These are phyloP conservation scores for Acanthamoeba triangularis DNA, from an alignment of 208 protist genomes.

Conservation along the genomic window DNA sequence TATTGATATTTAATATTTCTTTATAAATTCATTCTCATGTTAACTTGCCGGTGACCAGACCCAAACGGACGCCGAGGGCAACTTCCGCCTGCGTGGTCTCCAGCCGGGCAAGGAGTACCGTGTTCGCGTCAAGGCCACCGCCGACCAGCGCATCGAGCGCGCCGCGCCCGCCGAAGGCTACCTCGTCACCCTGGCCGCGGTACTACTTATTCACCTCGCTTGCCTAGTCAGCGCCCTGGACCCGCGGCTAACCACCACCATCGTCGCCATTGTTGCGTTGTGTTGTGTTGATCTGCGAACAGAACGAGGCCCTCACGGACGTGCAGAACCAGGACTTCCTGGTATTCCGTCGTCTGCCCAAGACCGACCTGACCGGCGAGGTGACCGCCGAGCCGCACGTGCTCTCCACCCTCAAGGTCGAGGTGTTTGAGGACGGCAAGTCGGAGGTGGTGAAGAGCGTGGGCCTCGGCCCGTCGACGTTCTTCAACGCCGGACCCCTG, in stretches of 20 bases:
- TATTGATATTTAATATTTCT: no score
- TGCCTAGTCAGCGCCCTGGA: not conserved
- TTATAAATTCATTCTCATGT: not conserved
- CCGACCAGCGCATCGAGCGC: constrained; percentile 42
- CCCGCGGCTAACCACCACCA: not conserved
- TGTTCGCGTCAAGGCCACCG: constrained; percentile 38
- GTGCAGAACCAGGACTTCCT: constrained; percentile 36
- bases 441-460: constrained; percentile 1
- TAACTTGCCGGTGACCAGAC: not conserved
- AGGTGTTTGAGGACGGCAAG: constrained; percentile 56
- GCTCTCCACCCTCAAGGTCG: constrained; percentile 60
- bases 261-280: not conserved
- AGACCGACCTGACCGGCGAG: constrained; percentile 69
- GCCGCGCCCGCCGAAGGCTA: constrained; percentile 18
- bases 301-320: constrained; percentile 22
- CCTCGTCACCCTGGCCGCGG: not conserved
- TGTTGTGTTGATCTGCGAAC: not conserved
- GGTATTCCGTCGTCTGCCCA: constrained; percentile 51
- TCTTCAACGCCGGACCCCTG: constrained; percentile 37
- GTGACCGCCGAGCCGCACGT: constrained; percentile 39
- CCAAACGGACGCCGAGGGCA: constrained; percentile 59
- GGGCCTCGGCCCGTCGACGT: constrained; percentile 28
- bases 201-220: not conserved
- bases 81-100: constrained; percentile 72
- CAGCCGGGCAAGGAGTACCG: constrained; percentile 64